These are phyloP conservation scores for Ascochyta clinopodiicola DNA, from an alignment of 2,329 filamentous ascomycete genomes.

Conservation along the genomic window DNA sequence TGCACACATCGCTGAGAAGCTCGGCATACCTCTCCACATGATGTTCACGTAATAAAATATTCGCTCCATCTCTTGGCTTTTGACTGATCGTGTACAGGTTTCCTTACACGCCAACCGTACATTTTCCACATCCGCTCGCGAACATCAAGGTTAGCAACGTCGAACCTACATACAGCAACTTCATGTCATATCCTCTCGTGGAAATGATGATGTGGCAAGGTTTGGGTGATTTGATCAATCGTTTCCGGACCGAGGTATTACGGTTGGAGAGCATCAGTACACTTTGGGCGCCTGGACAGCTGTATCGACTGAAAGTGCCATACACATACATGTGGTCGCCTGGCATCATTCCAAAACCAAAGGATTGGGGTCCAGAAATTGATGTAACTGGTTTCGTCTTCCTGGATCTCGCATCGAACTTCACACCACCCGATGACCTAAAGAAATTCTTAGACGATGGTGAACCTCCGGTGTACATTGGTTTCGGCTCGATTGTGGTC, in stretches of 20 bases:
- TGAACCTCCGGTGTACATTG: slow-evolving; percentile 72
- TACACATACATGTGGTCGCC: slow-evolving; percentile 74
- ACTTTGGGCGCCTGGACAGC: slow-evolving; percentile 76
- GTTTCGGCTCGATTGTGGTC: slow-evolving; percentile 78
- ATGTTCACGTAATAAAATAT: slow-evolving; percentile 79
- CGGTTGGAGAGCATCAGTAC: slow-evolving; percentile 76
- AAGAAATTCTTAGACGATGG: slow-evolving; percentile 45
- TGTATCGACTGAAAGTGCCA: slow-evolving; percentile 76
- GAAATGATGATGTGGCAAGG: slow-evolving; percentile 74
- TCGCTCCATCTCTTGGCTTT: slow-evolving; percentile 10
- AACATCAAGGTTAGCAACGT: slow-evolving; percentile 77
- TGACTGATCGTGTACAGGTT: slow-evolving; percentile 54
- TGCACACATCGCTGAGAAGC: slow-evolving; percentile 75
- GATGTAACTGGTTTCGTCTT: slow-evolving; percentile 82
- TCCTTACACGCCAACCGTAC: slow-evolving; percentile 76
- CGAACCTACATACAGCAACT: slow-evolving; percentile 76
- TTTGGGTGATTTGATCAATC: slow-evolving; percentile 78
- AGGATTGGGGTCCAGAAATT: slow-evolving; percentile 72
- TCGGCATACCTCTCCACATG: slow-evolving; percentile 77
- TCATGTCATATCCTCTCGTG: slow-evolving; percentile 79
- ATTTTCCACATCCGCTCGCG: slow-evolving; percentile 79
- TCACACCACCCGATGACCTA: slow-evolving; percentile 64
- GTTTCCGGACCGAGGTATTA: slow-evolving; percentile 72
- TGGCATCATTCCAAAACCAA: slow-evolving; percentile 69
- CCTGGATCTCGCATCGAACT: slow-evolving; percentile 69